Evolutionary conservation across 805 yeast species (phyloP), one percentile per base, ranked within the genome.

Genomic region (Ogataea dorogensis): DNA sequence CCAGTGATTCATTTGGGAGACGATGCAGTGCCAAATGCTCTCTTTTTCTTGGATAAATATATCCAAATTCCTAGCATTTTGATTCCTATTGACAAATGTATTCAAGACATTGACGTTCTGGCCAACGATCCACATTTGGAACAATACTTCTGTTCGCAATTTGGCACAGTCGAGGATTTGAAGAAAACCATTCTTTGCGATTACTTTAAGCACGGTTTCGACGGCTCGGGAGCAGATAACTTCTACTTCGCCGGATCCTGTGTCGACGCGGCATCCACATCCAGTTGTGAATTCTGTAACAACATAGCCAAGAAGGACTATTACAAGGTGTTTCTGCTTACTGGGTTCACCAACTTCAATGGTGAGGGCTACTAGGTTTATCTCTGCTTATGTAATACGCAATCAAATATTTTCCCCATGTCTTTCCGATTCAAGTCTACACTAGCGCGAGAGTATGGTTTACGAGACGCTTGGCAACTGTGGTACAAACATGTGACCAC

Each of bases 221-320:
- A 82, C 56, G 89, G 93, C 2, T 79, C 86, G 7, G 94, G 94
- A 31, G 88, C 89, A 7, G 87, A 83, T 53, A 84, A 84, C 57
- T 84, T 81, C 57, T 83, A 79, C 55, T 83, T 82, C 69, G 86
- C 88, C 19, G 94, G 94, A 2, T 77, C 86, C 2, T 84, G 94
- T 61, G 84, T 84, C 32, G 94, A 84, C 56, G 94, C 93, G 14
- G 73, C 89, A 35, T 64, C 84, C 31, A 84, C 93, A 0, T 75
- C 84, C 36, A 86, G 88, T 2, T 85, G 91, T 86, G 85, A 83
- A 51, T 85, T 86, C 71, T 83, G 88, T 37, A 84, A 83, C 53
- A 71, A 72, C 44, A 76, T 84, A 25, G 63, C 78, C 17, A 79
- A 81, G 53, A 82, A 81, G 50, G 68, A 71, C n/a, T 84, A 81